These are phyloP conservation scores for Prunus mume DNA, from an alignment of 306 rosid species.

Conservation along the genomic window DNA sequence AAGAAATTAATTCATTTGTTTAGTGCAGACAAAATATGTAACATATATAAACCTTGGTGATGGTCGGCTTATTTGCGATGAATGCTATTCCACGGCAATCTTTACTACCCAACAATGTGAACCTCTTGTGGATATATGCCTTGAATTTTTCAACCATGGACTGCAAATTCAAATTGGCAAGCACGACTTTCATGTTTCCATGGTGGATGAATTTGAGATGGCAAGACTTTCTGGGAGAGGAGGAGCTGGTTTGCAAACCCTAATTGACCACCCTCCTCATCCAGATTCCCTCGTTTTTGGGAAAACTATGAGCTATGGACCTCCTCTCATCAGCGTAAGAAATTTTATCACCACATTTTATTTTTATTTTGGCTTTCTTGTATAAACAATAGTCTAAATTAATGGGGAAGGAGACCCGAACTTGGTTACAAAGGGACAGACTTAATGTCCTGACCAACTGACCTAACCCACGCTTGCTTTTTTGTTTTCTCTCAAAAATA, in stretches of 20 bases:
- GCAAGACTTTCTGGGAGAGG: no score
- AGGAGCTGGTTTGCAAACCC: no score
- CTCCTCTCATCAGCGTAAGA: neutral
- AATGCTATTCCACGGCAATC: neutral
- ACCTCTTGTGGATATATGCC: neutral
- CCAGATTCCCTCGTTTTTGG: neutral
- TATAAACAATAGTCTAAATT: no score
- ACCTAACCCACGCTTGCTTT: no score
- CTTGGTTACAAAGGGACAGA: no score
- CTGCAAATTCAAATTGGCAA: neutral
- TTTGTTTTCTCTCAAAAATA: no score
- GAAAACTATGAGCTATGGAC: neutral
- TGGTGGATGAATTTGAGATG: slow-evolving; percentile 1
- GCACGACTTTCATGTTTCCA: neutral
- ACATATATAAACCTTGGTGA: neutral
- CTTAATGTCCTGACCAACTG: no score
- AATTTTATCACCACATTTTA: neutral
- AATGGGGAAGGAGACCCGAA: accelerated
- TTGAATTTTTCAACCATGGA: neutral
- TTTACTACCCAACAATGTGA: neutral
- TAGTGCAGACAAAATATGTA: no score
- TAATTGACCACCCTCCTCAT: neutral
- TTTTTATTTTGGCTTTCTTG: no score
- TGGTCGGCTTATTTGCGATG: neutral
- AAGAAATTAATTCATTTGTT: no score